phyloP scores from a whole-genome alignment of 2,329 filamentous ascomycete genomes.

The Colletotrichum godetiae region DNA sequence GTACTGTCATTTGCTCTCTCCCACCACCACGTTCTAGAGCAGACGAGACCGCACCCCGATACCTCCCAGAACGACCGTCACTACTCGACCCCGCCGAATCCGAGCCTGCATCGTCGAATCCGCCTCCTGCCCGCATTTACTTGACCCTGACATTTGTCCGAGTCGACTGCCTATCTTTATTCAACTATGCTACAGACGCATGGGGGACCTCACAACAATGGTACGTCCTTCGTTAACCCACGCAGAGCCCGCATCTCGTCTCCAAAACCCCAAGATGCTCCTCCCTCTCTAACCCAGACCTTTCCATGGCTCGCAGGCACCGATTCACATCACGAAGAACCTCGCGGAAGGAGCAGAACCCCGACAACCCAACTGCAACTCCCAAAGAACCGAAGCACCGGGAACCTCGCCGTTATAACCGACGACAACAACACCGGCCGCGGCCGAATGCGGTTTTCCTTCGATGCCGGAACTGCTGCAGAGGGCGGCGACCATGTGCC shows the following conservation, averaged over 20 bases:
- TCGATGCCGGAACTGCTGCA: slow-evolving; percentile 74
- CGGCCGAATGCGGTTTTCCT: slow-evolving; percentile 77
- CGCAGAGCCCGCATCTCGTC: not conserved
- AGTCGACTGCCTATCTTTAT: slow-evolving; percentile 30
- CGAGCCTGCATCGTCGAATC: slow-evolving; percentile 34
- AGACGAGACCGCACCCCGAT: slow-evolving; percentile 21
- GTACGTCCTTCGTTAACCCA: slow-evolving; percentile 42
- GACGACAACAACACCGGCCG: slow-evolving; percentile 62
- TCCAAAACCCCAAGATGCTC: slow-evolving; percentile 5
- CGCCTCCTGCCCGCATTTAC: slow-evolving; percentile 28
- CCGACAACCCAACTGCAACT: slow-evolving; percentile 61
- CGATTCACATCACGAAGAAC: slow-evolving; percentile 51
- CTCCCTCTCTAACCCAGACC: slow-evolving; percentile 24
- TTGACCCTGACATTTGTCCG: slow-evolving; percentile 11
- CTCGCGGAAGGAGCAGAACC: slow-evolving; percentile 55
- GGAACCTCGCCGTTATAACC: slow-evolving; percentile 64
- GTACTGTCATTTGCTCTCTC: slow-evolving; percentile 19
- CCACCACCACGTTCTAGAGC: not conserved
- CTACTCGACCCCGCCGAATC: slow-evolving; percentile 36
- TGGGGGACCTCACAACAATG: slow-evolving; percentile 54
- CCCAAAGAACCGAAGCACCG: slow-evolving; percentile 75
- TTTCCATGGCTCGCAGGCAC: slow-evolving; percentile 50
- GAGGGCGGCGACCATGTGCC: slow-evolving; percentile 69
- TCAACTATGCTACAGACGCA: slow-evolving; percentile 57
- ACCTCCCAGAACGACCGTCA: slow-evolving; percentile 12